phyloP scores from a whole-genome alignment of 2,329 filamentous ascomycete species.

The Fusarium goolgardi region DNA sequence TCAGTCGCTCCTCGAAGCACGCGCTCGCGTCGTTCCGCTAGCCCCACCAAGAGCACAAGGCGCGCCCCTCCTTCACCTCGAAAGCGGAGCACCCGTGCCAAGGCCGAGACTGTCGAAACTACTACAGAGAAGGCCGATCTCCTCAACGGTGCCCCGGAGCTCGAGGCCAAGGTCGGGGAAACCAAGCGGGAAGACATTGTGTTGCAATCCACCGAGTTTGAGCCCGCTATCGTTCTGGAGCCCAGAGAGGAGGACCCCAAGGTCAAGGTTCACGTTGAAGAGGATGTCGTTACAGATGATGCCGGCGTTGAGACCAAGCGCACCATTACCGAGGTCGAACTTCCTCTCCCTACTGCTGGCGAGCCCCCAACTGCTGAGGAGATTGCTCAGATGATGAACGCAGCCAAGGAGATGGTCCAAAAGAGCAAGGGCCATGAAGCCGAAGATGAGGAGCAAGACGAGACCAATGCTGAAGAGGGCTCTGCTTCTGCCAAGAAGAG shows the following conservation, averaged over 20 bases:
- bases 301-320: slow-evolving; percentile 74
- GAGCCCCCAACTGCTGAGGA: slow-evolving; percentile 81
- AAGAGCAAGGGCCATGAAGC: slow-evolving; percentile 64
- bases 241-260: slow-evolving; percentile 67
- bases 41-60: slow-evolving; percentile 63
- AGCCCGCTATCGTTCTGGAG: slow-evolving; percentile 61
- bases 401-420: slow-evolving; percentile 89
- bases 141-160: slow-evolving; percentile 44
- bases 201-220: slow-evolving; percentile 63
- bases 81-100: slow-evolving; percentile 62
- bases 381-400: slow-evolving; percentile 83
- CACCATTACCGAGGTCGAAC: slow-evolving; percentile 79
- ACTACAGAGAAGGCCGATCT: slow-evolving; percentile 46
- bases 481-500: slow-evolving; percentile 61
- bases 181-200: slow-evolving; percentile 51
- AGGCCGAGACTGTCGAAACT: slow-evolving; percentile 54
- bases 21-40: slow-evolving; percentile 67
- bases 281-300: slow-evolving; percentile 66
- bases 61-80: slow-evolving; percentile 64
- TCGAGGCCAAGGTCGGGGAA: slow-evolving; percentile 40
- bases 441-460: slow-evolving; percentile 56
- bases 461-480: slow-evolving; percentile 52
- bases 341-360: slow-evolving; percentile 69
- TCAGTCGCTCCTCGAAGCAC: slow-evolving; percentile 58
- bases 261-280: slow-evolving; percentile 77